phyloP scores from a whole-genome alignment of 2,329 filamentous ascomycete genomes.

The Exophiala bonariae region DNA sequence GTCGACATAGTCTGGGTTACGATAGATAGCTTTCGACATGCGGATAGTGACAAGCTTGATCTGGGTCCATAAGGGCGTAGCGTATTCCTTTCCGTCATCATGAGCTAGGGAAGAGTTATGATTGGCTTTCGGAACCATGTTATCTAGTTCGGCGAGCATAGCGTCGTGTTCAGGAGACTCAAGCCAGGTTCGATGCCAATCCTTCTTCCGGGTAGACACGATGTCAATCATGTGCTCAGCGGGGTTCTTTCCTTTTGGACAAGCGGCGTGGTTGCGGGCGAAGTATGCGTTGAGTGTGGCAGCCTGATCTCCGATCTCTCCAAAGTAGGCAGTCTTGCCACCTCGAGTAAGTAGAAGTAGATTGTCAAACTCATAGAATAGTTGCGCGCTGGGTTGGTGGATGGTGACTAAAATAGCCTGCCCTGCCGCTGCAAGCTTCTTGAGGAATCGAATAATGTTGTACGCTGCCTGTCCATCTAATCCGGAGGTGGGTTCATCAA shows the following conservation, averaged over 20 bases:
- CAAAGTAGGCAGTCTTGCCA: conserved; percentile 70
- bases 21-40: conserved; percentile 64
- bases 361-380: conserved; percentile 70
- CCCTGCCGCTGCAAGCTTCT: conserved; percentile 63
- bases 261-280: conserved; percentile 61
- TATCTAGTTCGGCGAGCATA: conserved; percentile 63
- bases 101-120: conserved; percentile 42
- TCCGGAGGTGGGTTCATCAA: conserved; percentile 69
- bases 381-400: conserved; percentile 65
- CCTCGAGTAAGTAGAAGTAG: conserved; percentile 65
- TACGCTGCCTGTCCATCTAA: conserved; percentile 67
- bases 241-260: conserved; percentile 60
- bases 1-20: conserved; percentile 66
- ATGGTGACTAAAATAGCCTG: conserved; percentile 71
- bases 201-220: conserved; percentile 52
- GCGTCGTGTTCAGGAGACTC: conserved; percentile 60
- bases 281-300: conserved; percentile 66
- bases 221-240: conserved; percentile 29
- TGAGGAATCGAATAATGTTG: conserved; percentile 65
- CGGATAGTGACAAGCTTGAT: conserved; percentile 65
- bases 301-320: conserved; percentile 65
- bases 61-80: conserved; percentile 63
- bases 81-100: conserved; percentile 58
- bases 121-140: conserved; percentile 58
- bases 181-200: conserved; percentile 73